A percentile compares a stretch with the other conserved stretches of the same genome.
These are phyloP conservation scores for Aspergillus indologenus DNA, from an alignment of 495 filamentous ascomycete species.

Conservation along the genomic window DNA sequence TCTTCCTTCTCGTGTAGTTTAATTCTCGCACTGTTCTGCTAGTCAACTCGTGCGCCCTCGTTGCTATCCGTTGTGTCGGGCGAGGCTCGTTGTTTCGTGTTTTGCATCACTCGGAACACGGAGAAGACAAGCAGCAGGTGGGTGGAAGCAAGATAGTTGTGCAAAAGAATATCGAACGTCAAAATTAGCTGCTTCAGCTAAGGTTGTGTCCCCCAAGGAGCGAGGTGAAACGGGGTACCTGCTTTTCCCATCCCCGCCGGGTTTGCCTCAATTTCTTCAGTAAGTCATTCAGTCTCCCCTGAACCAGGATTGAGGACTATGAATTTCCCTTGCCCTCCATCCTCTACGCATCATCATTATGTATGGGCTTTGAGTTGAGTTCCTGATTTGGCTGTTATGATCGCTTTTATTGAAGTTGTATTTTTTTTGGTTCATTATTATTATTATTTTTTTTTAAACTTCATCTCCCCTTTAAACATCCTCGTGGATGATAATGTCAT, in stretches of 20 bases:
- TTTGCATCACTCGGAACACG: background rate
- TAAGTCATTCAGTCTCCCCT: constrained; percentile 12
- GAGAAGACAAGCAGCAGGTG: background rate
- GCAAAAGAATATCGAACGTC: background rate
- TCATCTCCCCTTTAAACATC: background rate
- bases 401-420: constrained; percentile 8
- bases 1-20: background rate
- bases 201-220: constrained; percentile 12
- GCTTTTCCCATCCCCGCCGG: constrained; percentile 21
- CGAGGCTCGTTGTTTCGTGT: background rate
- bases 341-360: background rate
- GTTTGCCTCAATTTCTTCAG: constrained; percentile 15
- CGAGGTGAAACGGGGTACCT: constrained; percentile 25
- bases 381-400: constrained; percentile 3
- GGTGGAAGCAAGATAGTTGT: background rate
- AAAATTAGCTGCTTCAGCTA: constrained; percentile 1
- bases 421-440: constrained; percentile 2
- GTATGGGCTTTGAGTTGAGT: background rate
- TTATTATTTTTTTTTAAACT: constrained; percentile 1
- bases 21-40: background rate
- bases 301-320: background rate
- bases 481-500: background rate
- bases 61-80: background rate
- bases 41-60: background rate
- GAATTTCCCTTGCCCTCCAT: background rate